These are phyloP conservation scores for Panus rudis DNA, from an alignment of 768 basidiomycete species.

Conservation along the genomic window DNA sequence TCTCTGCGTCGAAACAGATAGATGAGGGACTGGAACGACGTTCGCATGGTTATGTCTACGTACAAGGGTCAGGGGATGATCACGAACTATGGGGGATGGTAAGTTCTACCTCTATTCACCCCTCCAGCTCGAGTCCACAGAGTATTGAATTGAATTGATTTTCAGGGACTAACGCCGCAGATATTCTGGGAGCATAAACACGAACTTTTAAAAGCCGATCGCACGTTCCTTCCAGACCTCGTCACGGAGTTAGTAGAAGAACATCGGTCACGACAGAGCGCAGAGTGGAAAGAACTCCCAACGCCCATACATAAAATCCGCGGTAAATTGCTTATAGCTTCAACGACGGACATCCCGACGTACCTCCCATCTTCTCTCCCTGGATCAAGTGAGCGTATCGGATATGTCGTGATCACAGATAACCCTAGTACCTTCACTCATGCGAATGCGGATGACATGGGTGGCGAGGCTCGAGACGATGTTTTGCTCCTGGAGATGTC, in stretches of 20 bases:
- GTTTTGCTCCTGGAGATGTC: conserved; percentile 14
- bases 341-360: conserved; percentile 23
- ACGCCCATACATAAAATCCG: conserved; percentile 30
- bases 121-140: background rate
- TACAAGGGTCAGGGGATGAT: conserved; percentile 94
- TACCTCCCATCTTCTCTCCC: conserved; percentile 8
- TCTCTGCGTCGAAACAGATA: conserved; percentile 77
- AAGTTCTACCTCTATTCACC: conserved; percentile 11
- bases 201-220: conserved; percentile 38
- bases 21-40: conserved; percentile 55
- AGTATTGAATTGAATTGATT: background rate
- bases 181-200: conserved; percentile 61
- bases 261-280: background rate
- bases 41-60: conserved; percentile 68
- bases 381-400: conserved; percentile 4
- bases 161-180: conserved; percentile 66
- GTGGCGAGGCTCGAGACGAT: background rate
- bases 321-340: conserved; percentile 32
- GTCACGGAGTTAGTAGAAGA: conserved; percentile 24
- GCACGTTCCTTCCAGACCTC: conserved; percentile 43
- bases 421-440: background rate
- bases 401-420: conserved; percentile 26
- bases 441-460: background rate
- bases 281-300: conserved; percentile 11
- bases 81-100: conserved; percentile 88